These are phyloP conservation scores for Mallotus japonicus DNA, from an alignment of 441 rosid genomes.

Conservation along the genomic window DNA sequence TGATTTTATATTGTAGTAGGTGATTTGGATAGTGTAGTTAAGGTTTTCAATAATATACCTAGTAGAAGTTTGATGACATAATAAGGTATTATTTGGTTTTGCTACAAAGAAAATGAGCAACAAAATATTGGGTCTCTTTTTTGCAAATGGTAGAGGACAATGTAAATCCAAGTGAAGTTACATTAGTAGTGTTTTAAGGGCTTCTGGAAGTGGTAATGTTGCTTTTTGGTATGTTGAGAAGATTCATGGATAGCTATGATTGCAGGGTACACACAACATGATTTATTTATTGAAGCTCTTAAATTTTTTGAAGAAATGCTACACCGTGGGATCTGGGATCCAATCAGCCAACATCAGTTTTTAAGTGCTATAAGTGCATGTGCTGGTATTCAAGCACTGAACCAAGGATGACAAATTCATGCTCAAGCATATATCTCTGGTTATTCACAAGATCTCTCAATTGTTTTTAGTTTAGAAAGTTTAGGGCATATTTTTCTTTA, in stretches of 20 bases:
- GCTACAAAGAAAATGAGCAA: conserved; percentile 36
- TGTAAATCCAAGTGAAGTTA: conserved; percentile 43
- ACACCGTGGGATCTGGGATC: conserved; percentile 60
- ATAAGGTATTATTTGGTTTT: conserved; percentile 48
- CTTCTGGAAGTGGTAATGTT: conserved; percentile 39
- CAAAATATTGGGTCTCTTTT: conserved; percentile 38
- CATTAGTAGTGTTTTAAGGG: conserved; percentile 49
- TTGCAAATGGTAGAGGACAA: conserved; percentile 45
- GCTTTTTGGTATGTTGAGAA: conserved; percentile 35
- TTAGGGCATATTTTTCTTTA: too few relatives aligned
- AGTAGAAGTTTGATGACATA: conserved; percentile 45
- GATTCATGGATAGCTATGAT: conserved; percentile 89
- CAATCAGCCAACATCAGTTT: conserved; percentile 69
- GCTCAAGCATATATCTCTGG: conserved; percentile 74
- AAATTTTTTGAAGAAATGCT: conserved; percentile 65
- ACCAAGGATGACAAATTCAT: conserved; percentile 75
- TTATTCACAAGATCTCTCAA: conserved; percentile 61
- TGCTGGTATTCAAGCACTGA: conserved; percentile 74
- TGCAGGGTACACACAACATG: conserved; percentile 71
- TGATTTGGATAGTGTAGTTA: conserved; percentile 43
- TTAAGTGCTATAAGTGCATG: conserved; percentile 82
- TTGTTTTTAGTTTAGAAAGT: conserved; percentile 14
- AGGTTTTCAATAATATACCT: conserved; percentile 72
- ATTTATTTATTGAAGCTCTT: conserved; percentile 61
- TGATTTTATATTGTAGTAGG: conserved; percentile 41